Conservation (phyloP, 352 stramenopile genomes). For the Globisporangium alternatum region DNA sequence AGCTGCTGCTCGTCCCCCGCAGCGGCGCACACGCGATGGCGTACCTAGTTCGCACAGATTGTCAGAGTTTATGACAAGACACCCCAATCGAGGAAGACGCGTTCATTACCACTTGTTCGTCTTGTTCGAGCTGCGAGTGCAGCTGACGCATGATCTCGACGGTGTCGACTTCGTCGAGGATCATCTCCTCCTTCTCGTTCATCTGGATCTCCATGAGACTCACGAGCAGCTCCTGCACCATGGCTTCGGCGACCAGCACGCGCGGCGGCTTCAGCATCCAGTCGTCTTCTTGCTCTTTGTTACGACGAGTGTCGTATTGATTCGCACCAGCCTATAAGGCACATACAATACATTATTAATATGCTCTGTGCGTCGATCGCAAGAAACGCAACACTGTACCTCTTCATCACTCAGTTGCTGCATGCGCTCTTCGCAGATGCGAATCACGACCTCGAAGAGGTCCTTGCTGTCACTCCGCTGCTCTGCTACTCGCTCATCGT, state of each 20-base stretch:
- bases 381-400: not conserved
- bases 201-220: constrained; percentile 49
- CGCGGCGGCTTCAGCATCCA: constrained; percentile 30
- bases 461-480: constrained; percentile 14
- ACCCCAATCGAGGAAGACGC: no score
- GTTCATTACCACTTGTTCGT: constrained; percentile 36
- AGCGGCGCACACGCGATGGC: constrained; percentile 37
- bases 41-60: constrained; percentile 23
- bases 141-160: constrained; percentile 53
- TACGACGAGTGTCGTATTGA: not conserved
- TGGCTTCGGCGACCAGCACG: constrained; percentile 55
- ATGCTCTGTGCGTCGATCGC: not conserved
- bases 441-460: constrained; percentile 45
- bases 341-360: not conserved
- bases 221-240: constrained; percentile 66
- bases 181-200: constrained; percentile 49
- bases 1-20: constrained; percentile 54
- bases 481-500: not conserved
- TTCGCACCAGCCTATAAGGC: not conserved
- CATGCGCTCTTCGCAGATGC: constrained; percentile 57
- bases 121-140: constrained; percentile 38
- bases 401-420: constrained; percentile 24
- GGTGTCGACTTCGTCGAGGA: constrained; percentile 58
- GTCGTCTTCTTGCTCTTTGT: constrained; percentile 3
- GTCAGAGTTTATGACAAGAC: not conserved